phyloP scores from a whole-genome alignment of 2,329 filamentous ascomycete species.

The Cadophora sp. region DNA sequence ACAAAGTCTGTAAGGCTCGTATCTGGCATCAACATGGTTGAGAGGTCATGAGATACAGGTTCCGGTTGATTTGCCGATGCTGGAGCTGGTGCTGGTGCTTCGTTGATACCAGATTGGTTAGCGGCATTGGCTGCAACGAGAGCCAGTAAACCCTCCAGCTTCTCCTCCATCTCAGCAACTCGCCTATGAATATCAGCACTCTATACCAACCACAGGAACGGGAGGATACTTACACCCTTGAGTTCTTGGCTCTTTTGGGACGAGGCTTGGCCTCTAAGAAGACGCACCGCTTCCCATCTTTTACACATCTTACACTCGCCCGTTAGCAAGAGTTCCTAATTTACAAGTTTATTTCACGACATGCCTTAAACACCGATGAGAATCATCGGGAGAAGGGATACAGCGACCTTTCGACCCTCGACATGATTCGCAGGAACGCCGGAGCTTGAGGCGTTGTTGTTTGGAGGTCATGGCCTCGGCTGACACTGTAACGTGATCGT shows the following conservation, averaged over 20 bases:
- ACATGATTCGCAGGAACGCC: slow-evolving; percentile 58
- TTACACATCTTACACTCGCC: slow-evolving; percentile 26
- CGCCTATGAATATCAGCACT: slow-evolving; percentile 32
- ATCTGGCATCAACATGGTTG: background rate
- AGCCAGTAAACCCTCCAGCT: slow-evolving; percentile 39
- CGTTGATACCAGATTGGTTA: slow-evolving; percentile 8
- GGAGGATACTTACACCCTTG: slow-evolving; percentile 39
- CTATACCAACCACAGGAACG: background rate
- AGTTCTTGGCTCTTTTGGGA: slow-evolving; percentile 55
- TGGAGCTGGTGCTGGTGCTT: slow-evolving; percentile 13
- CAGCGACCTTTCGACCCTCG: slow-evolving; percentile 61
- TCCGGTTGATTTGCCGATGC: background rate
- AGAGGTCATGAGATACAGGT: background rate
- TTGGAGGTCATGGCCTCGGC: background rate
- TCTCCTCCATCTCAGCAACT: slow-evolving; percentile 46
- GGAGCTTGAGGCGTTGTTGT: slow-evolving; percentile 19
- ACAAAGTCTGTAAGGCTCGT: background rate
- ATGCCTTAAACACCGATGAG: slow-evolving; percentile 59
- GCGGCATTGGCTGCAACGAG: slow-evolving; percentile 23
- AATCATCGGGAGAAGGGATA: slow-evolving; percentile 53
- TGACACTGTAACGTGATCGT: background rate
- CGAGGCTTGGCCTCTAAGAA: slow-evolving; percentile 57
- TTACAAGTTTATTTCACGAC: background rate
- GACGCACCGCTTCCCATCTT: slow-evolving; percentile 43
- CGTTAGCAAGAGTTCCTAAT: slow-evolving; percentile 1